phyloP scores from a whole-genome alignment of 352 stramenopile species.

The Globisporangium emineosum region DNA sequence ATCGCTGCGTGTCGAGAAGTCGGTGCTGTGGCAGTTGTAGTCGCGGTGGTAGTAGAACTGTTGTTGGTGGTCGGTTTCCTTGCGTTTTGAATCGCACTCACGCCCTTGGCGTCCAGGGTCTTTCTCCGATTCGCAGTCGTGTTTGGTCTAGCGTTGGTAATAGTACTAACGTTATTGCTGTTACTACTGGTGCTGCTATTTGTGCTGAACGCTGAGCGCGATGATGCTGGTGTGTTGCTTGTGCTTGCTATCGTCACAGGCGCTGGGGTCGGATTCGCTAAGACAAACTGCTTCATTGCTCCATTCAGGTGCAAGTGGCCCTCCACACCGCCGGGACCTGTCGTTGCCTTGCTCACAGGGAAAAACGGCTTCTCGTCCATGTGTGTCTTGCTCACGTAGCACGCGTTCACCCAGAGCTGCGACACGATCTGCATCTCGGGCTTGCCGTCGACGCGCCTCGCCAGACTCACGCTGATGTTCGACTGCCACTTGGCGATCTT shows the following conservation, averaged over 20 bases:
- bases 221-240: constrained; percentile 1
- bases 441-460: constrained; percentile 25
- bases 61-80: not conserved
- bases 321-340: not conserved
- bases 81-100: not conserved
- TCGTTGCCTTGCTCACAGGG: constrained; percentile 44
- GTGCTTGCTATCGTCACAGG: not conserved
- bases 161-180: not conserved
- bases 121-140: constrained; percentile 45
- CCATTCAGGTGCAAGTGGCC: constrained; percentile 20
- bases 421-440: constrained; percentile 70
- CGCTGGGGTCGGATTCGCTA: not conserved
- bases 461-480: constrained; percentile 21
- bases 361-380: constrained; percentile 78
- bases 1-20: constrained; percentile 10
- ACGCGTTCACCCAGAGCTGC: constrained; percentile 82
- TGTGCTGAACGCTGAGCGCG: not conserved
- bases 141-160: constrained; percentile 17
- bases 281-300: constrained; percentile 17
- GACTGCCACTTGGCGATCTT: constrained; percentile 70
- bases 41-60: not conserved
- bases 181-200: not conserved
- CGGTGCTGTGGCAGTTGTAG: not conserved
- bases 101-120: constrained; percentile 10
- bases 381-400: constrained; percentile 62